Conservation (phyloP, 305 asterid species). For the Ajuga reptans region DNA sequence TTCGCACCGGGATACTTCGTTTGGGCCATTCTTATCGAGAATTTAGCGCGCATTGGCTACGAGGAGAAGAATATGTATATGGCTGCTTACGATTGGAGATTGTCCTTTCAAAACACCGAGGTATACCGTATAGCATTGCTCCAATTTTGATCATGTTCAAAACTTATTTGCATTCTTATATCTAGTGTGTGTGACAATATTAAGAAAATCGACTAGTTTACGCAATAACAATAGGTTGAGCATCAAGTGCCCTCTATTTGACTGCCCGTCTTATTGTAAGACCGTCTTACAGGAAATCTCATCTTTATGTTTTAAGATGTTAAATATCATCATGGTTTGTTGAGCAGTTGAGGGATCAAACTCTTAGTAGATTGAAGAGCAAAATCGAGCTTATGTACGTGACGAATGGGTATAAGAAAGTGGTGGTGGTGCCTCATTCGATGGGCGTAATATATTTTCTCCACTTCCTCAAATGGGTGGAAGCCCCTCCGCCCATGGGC, state of each 20-base stretch:
- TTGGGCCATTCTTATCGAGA: constrained; percentile 79
- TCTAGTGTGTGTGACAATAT: no score
- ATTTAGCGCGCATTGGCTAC: constrained; percentile 75
- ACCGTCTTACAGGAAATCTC: no score
- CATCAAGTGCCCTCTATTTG: no score
- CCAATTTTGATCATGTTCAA: neutral
- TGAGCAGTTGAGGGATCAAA: constrained; percentile 67
- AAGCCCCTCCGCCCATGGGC: constrained; percentile 70
- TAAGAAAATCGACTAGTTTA: no score
- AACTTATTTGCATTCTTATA: no score
- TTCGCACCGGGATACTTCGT: constrained; percentile 85
- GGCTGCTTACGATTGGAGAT: constrained; percentile 91
- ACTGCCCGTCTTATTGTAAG: no score
- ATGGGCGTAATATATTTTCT: constrained; percentile 88
- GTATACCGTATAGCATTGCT: constrained; percentile 26
- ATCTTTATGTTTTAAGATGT: no score
- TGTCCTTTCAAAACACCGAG: constrained; percentile 85
- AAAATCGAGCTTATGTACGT: constrained; percentile 78
- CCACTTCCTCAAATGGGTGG: constrained; percentile 92
- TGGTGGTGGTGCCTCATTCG: constrained; percentile 96
- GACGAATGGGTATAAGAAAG: constrained; percentile 63
- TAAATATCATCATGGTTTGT: neutral
- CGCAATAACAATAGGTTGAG: no score
- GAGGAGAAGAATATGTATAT: constrained; percentile 79
- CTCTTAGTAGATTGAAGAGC: constrained; percentile 81